Evolutionary conservation across 2,329 filamentous ascomycete genomes (phyloP).

Genomic region (Pseudocercospora fijiensis): DNA sequence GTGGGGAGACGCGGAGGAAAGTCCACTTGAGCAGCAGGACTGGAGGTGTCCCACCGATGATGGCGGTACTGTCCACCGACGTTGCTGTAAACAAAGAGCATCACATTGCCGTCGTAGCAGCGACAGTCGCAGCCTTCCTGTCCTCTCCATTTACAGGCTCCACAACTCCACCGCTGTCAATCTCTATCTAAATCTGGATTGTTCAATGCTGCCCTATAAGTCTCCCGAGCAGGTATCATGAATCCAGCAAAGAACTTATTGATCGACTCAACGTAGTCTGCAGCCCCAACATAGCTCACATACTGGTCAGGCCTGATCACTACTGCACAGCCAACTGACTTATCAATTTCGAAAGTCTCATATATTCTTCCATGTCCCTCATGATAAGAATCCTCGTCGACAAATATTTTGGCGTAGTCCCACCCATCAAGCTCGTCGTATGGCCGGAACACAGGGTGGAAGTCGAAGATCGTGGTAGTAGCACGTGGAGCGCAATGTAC

Average conservation of each 20-base stretch:
- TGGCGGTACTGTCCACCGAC: background rate
- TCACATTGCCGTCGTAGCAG: background rate
- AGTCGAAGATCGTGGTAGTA: constrained; percentile 46
- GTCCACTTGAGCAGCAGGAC: too few relatives aligned
- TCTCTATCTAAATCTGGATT: background rate
- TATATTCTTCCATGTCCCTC: constrained; percentile 49
- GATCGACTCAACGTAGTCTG: constrained; percentile 33
- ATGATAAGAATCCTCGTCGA: constrained; percentile 46
- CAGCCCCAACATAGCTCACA: constrained; percentile 49
- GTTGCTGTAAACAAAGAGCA: background rate
- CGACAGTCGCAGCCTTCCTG: background rate
- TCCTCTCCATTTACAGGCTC: background rate
- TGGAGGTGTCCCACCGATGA: too few relatives aligned
- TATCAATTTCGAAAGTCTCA: constrained; percentile 58
- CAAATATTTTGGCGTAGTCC: constrained; percentile 41
- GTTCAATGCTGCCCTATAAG: background rate
- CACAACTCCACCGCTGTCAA: background rate
- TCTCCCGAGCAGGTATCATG: constrained; percentile 1
- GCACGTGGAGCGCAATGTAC: constrained; percentile 57
- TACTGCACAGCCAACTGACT: constrained; percentile 55
- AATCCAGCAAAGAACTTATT: constrained; percentile 13
- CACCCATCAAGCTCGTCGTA: constrained; percentile 37
- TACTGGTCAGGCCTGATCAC: constrained; percentile 65
- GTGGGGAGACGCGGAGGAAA: too few relatives aligned
- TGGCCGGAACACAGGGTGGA: constrained; percentile 45